Evolutionary conservation across 1,139 yeast species (phyloP).

Genomic region (Meyerozyma sp.): DNA sequence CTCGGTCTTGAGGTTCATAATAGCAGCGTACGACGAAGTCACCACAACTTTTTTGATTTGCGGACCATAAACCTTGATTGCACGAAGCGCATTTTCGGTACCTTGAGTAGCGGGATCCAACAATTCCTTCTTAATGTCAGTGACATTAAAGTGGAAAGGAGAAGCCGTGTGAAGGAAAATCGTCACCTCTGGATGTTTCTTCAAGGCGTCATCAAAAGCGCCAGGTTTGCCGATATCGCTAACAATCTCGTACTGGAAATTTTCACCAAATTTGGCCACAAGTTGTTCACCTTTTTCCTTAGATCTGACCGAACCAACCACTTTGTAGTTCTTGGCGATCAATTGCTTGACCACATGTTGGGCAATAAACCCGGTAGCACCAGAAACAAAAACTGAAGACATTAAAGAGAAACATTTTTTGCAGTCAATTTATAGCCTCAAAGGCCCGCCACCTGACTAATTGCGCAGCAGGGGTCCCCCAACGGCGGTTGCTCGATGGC

Average conservation of each 20-base stretch:
- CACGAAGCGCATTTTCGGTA: constrained; percentile 19
- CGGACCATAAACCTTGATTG: constrained; percentile 20
- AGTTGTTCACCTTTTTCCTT: constrained; percentile 16
- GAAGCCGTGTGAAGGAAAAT: constrained; percentile 40
- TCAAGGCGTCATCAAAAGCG: constrained; percentile 31
- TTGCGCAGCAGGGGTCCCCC: not conserved
- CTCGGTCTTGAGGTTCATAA: constrained; percentile 16
- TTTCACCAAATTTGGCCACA: constrained; percentile 6
- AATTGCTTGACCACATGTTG: constrained; percentile 8
- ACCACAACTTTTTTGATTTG: constrained; percentile 13
- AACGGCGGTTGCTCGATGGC: too few species aligned
- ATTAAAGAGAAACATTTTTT: not conserved
- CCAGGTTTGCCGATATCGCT: constrained; percentile 24
- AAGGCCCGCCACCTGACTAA: not conserved
- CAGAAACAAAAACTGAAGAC: constrained; percentile 10
- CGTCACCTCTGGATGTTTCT: constrained; percentile 22
- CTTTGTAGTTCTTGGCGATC: constrained; percentile 8
- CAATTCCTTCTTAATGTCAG: constrained; percentile 12
- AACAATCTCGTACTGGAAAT: constrained; percentile 29
- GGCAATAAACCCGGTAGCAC: constrained; percentile 13
- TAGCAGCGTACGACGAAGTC: constrained; percentile 19
- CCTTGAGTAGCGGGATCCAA: constrained; percentile 9
- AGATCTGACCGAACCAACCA: constrained; percentile 10
- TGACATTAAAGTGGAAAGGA: constrained; percentile 24
- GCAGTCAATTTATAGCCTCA: not conserved